A percentile compares a stretch with the other conserved stretches of the same genome.
These are phyloP conservation scores for Cyphellophora europaea DNA, from an alignment of 2,329 filamentous ascomycete species.

Conservation along the genomic window DNA sequence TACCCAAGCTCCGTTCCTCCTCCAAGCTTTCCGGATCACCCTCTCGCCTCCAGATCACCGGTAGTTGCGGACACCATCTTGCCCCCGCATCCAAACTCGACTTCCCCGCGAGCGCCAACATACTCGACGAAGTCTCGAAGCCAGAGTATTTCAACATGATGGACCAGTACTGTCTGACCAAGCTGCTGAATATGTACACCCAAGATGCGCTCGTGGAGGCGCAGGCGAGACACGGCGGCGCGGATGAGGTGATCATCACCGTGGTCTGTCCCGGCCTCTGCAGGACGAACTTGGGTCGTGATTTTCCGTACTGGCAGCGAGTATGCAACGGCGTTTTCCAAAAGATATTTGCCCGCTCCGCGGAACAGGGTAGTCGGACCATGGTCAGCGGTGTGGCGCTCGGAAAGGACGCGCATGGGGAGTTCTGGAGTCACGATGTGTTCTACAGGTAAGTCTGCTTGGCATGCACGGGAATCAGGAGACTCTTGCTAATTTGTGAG, in stretches of 20 bases:
- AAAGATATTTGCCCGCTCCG: slow-evolving; percentile 31
- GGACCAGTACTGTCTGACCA: slow-evolving; percentile 30
- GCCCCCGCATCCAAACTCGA: slow-evolving; percentile 24
- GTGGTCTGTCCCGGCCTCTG: slow-evolving; percentile 35
- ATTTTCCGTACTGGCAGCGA: slow-evolving; percentile 23
- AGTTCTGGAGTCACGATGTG: no score
- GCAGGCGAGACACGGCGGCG: slow-evolving; percentile 23
- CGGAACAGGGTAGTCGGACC: no score
- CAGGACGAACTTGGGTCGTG: slow-evolving; percentile 29
- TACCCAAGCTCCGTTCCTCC: no score
- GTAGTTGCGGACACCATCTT: slow-evolving; percentile 30
- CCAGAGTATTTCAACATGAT: slow-evolving; percentile 20
- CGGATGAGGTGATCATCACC: slow-evolving; percentile 31
- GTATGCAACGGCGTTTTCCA: slow-evolving; percentile 24
- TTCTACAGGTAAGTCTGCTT: no score
- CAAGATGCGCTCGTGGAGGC: slow-evolving; percentile 26
- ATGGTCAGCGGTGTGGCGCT: no score
- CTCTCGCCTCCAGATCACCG: slow-evolving; percentile 34
- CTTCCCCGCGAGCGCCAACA: slow-evolving; percentile 12
- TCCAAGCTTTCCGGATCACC: no score
- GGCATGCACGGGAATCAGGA: no score
- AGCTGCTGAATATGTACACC: slow-evolving; percentile 31
- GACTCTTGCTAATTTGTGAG: no score
- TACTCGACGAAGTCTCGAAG: slow-evolving; percentile 27
- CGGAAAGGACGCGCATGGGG: no score